Conservation (phyloP, 2,329 filamentous ascomycete genomes). For the Aotearoamyces nothofagi region DNA sequence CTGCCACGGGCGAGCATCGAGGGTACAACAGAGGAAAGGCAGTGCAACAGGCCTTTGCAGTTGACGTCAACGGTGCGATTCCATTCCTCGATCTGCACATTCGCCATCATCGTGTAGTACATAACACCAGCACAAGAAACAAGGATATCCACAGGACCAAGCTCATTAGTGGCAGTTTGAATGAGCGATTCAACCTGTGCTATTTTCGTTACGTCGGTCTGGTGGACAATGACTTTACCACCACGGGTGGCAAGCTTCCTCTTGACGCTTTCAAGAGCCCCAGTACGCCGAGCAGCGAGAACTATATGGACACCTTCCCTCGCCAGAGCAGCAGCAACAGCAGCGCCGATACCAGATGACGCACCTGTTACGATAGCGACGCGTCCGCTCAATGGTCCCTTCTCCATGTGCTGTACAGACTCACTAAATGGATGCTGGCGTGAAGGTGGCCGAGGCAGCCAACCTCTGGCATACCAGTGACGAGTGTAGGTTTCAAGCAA, state of each 20-base stretch:
- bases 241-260: constrained; percentile 38
- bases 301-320: constrained; percentile 58
- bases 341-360: constrained; percentile 66
- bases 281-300: constrained; percentile 54
- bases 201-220: constrained; percentile 58
- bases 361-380: constrained; percentile 69
- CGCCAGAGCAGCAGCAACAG: constrained; percentile 53
- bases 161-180: constrained; percentile 36
- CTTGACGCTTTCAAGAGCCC: constrained; percentile 54
- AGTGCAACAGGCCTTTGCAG: constrained; percentile 69
- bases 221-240: constrained; percentile 50
- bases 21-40: constrained; percentile 53
- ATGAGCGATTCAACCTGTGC: constrained; percentile 53
- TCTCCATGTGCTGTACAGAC: constrained; percentile 25
- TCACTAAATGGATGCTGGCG: constrained; percentile 29
- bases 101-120: constrained; percentile 83
- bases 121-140: constrained; percentile 71
- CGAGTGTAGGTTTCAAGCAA: constrained; percentile 67
- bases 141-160: constrained; percentile 65
- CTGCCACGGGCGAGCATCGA: too few species aligned
- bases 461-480: constrained; percentile 68
- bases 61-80: constrained; percentile 73
- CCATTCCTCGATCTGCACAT: constrained; percentile 60
- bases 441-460: constrained; percentile 49
- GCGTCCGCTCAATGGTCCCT: constrained; percentile 47